A percentile compares a stretch with the other conserved stretches of the same genome.
Evolutionary conservation across 495 filamentous ascomycete species (phyloP).

Genomic region (Neurospora discreta): DNA sequence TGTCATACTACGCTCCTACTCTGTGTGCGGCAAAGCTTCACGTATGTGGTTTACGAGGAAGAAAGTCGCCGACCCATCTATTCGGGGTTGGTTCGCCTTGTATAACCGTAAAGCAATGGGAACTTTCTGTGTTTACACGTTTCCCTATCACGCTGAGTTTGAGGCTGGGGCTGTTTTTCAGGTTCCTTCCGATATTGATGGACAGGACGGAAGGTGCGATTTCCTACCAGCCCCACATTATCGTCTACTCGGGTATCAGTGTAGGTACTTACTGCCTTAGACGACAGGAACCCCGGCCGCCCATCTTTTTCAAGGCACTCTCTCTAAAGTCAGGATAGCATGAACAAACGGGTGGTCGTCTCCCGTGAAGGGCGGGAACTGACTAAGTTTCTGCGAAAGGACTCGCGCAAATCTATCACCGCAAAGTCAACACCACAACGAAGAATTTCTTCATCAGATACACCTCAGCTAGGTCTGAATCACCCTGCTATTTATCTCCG

Average conservation of each 20-base stretch:
- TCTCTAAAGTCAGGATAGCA: not conserved
- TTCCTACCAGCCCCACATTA: not conserved
- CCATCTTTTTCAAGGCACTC: not conserved
- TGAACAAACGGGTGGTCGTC: not conserved
- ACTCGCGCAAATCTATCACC: too few relatives aligned
- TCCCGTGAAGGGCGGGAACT: not conserved
- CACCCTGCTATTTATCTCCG: not conserved
- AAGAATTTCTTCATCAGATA: too few relatives aligned
- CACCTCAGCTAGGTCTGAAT: not conserved
- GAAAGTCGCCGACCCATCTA: not conserved
- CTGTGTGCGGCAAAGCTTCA: not conserved
- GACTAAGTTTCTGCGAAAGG: too few relatives aligned
- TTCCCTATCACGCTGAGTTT: not conserved
- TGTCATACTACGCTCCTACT: not conserved
- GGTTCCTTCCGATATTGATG: not conserved
- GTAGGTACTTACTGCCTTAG: not conserved
- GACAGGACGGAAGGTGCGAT: not conserved
- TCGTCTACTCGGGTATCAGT: not conserved
- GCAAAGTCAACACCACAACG: too few relatives aligned
- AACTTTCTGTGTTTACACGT: not conserved
- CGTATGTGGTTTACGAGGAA: not conserved
- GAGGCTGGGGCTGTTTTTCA: not conserved
- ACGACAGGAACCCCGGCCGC: not conserved
- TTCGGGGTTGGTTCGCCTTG: not conserved
- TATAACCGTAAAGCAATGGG: not conserved